Conservation (phyloP, 192 early-diverging fungal genomes). For the Umbelopsis isabellina region DNA sequence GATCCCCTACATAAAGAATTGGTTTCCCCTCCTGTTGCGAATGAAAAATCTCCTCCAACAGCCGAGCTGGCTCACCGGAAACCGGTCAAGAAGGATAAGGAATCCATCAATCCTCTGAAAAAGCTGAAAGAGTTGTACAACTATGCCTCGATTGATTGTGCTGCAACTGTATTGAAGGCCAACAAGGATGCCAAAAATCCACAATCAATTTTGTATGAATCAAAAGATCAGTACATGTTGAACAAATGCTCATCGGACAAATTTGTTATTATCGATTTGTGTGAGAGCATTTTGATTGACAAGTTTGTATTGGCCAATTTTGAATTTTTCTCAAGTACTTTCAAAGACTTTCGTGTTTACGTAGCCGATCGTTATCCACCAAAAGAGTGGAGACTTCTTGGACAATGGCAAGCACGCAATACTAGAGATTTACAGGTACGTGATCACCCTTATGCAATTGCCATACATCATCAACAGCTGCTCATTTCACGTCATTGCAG, state of each 20-base stretch:
- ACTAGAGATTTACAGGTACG: constrained; percentile 81
- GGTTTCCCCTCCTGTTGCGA: not conserved
- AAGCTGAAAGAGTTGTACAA: constrained; percentile 90
- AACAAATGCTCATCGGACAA: constrained; percentile 84
- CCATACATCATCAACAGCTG: not conserved
- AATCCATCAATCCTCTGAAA: constrained; percentile 39
- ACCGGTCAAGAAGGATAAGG: not conserved
- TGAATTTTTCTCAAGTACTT: constrained; percentile 96
- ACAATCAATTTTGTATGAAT: constrained; percentile 81
- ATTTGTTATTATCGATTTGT: constrained; percentile 92
- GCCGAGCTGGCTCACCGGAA: not conserved
- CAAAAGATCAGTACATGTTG: constrained; percentile 96
- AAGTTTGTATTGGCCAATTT: constrained; percentile 90
- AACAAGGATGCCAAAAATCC: constrained; percentile 86
- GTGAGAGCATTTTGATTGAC: constrained; percentile 92
- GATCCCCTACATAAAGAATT: not conserved
- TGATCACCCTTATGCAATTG: not conserved
- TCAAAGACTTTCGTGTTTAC: constrained; percentile 84
- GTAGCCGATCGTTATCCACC: constrained; percentile 72
- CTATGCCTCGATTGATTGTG: constrained; percentile 93
- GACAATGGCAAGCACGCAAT: constrained; percentile 85
- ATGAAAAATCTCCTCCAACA: not conserved
- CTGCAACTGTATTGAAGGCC: constrained; percentile 80
- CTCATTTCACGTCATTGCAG: constrained; percentile 43
- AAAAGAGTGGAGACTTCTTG: constrained; percentile 76